A percentile compares a stretch with the other conserved stretches of the same genome.
phyloP scores from a whole-genome alignment of 768 basidiomycete genomes.

The Russula ochroleuca region DNA sequence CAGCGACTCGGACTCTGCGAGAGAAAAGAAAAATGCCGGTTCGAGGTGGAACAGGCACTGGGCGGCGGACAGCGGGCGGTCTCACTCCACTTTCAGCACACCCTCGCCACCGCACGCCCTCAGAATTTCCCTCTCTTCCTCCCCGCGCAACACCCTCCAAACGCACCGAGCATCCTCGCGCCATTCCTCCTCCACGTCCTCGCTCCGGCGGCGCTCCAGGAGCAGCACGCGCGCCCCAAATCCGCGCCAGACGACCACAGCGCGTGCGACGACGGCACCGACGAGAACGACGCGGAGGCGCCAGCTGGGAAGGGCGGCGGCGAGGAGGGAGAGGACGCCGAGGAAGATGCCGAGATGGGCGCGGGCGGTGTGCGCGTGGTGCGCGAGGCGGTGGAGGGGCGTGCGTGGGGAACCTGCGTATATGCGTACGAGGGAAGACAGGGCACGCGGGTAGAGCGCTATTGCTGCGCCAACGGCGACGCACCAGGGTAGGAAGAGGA shows the following conservation, averaged over 20 bases:
- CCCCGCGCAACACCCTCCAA: constrained; percentile 23
- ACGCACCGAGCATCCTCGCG: constrained; percentile 21
- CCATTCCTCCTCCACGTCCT: constrained; percentile 9
- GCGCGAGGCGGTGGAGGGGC: constrained; percentile 25
- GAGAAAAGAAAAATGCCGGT: background rate
- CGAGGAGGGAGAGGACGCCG: constrained; percentile 2
- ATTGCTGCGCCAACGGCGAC: constrained; percentile 23
- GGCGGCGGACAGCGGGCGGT: background rate
- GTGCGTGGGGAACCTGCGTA: constrained; percentile 10
- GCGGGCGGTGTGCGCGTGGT: constrained; percentile 25
- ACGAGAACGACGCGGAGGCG: constrained; percentile 1
- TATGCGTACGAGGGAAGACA: constrained; percentile 14
- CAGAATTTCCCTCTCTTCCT: constrained; percentile 19
- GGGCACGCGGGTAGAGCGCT: constrained; percentile 12
- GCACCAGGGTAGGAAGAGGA: constrained; percentile 25
- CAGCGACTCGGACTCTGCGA: background rate
- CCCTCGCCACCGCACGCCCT: background rate
- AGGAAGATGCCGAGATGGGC: constrained; percentile 22
- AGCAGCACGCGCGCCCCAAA: background rate
- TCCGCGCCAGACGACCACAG: constrained; percentile 11
- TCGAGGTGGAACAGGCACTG: background rate
- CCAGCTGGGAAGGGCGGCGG: background rate
- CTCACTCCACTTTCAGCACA: constrained; percentile 14
- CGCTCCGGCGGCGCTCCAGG: background rate
- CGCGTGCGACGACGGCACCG: constrained; percentile 1